phyloP scores from a whole-genome alignment of 345 rosid species.

The Bruguiera parviflora region DNA sequence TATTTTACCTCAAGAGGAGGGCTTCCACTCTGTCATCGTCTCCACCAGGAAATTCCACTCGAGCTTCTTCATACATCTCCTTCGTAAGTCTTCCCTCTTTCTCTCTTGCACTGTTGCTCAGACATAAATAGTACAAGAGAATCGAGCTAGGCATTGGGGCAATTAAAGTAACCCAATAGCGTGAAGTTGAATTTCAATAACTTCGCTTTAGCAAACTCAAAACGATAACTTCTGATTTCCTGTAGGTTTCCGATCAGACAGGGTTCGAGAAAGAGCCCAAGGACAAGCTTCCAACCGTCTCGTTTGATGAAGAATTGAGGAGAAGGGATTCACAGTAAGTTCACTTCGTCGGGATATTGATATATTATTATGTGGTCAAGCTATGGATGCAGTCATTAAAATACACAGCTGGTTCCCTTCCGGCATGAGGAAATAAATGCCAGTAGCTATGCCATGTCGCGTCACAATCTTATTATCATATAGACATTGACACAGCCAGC shows the following conservation, averaged over 20 bases:
- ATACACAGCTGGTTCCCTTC: no score
- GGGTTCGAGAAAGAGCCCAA: slow-evolving; percentile 56
- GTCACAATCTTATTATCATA: no score
- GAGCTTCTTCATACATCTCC: slow-evolving; percentile 35
- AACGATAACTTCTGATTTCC: neutral
- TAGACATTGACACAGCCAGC: no score
- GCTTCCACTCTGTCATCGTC: slow-evolving; percentile 48
- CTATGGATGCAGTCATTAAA: neutral
- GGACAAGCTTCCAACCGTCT: slow-evolving; percentile 59
- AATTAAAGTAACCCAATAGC: no score
- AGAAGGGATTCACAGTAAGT: slow-evolving; percentile 83
- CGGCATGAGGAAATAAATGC: no score
- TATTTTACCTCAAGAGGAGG: slow-evolving; percentile 94
- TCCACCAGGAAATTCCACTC: slow-evolving; percentile 36
- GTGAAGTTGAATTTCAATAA: no score
- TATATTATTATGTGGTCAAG: neutral
- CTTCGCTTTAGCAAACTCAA: no score
- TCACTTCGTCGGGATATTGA: neutral
- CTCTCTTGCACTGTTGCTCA: neutral
- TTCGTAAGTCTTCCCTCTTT: slow-evolving; percentile 41
- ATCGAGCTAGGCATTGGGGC: neutral
- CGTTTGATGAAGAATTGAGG: slow-evolving; percentile 73
- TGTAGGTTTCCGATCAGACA: slow-evolving; percentile 46
- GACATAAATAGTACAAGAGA: neutral
- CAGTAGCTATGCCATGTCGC: no score